These are phyloP conservation scores for Carallia pectinifolia DNA, from an alignment of 345 rosid genomes.

Conservation along the genomic window DNA sequence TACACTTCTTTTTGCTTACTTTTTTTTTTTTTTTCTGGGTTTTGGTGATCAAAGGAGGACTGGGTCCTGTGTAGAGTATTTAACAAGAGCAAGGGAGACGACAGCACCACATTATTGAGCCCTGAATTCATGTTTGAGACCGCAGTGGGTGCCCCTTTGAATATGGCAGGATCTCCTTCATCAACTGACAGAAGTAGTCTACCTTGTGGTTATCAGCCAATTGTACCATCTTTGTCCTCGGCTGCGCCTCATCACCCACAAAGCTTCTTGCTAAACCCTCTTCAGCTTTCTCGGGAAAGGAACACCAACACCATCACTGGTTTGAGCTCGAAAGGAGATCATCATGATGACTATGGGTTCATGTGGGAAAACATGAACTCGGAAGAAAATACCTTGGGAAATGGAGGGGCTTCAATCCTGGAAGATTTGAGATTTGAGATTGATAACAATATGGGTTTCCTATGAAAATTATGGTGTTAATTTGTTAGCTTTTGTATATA, in stretches of 20 bases:
- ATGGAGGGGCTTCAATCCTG: conserved; percentile 41
- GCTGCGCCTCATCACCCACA: conserved; percentile 28
- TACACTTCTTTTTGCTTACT: background rate
- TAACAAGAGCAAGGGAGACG: conserved; percentile 58
- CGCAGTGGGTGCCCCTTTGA: conserved; percentile 10
- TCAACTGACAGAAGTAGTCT: conserved; percentile 1
- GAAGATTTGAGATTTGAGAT: conserved; percentile 43
- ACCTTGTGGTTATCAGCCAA: conserved; percentile 32
- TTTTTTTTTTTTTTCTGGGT: background rate
- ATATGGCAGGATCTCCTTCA: conserved; percentile 22
- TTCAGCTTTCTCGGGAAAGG: conserved; percentile 36
- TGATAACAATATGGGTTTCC: conserved; percentile 39
- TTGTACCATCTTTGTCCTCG: conserved; percentile 23
- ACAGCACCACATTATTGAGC: conserved; percentile 19
- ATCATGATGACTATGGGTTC: conserved; percentile 37
- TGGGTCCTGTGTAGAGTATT: conserved; percentile 96
- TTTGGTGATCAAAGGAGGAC: conserved; percentile 58
- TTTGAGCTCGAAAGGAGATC: conserved; percentile 34
- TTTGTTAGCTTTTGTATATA: background rate
- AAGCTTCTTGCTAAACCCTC: conserved; percentile 38
- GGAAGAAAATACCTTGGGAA: conserved; percentile 37
- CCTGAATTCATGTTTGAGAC: conserved; percentile 32
- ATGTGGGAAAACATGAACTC: conserved; percentile 49
- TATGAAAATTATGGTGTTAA: conserved; percentile 19
- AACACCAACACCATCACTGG: conserved; percentile 19